phyloP scores from a whole-genome alignment of 2,329 filamentous ascomycete genomes.

The Huntiella moniliformis region DNA sequence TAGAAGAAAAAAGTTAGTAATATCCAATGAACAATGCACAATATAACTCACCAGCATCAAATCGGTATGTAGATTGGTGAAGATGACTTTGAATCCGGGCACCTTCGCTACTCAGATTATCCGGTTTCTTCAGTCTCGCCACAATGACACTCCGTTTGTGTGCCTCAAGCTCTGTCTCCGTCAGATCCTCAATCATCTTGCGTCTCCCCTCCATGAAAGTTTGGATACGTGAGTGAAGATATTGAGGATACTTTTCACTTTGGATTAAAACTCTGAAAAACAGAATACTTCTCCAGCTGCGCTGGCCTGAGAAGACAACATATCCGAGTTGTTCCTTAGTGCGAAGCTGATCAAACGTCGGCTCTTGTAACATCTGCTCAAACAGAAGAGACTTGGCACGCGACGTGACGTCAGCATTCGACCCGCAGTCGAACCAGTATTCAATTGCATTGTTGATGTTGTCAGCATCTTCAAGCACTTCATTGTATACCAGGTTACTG shows the following conservation, averaged over 20 bases:
- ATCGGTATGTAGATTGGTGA: constrained; percentile 72
- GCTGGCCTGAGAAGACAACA: constrained; percentile 71
- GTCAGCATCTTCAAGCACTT: constrained; percentile 61
- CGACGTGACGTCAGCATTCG: constrained; percentile 45
- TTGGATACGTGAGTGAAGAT: constrained; percentile 75
- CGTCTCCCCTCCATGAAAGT: constrained; percentile 56
- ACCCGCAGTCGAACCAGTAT: constrained; percentile 54
- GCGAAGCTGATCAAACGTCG: constrained; percentile 80
- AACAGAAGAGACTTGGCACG: constrained; percentile 66
- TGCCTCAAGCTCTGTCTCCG: constrained; percentile 65
- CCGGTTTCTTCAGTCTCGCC: constrained; percentile 74
- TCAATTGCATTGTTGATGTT: constrained; percentile 83
- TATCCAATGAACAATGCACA: not conserved
- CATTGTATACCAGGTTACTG: constrained; percentile 68
- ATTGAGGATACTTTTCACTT: constrained; percentile 69
- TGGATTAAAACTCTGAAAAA: constrained; percentile 85
- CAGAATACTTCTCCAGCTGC: constrained; percentile 55
- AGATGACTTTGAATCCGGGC: constrained; percentile 42
- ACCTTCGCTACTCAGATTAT: constrained; percentile 77
- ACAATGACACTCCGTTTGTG: constrained; percentile 82
- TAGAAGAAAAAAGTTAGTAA: not conserved
- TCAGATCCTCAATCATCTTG: constrained; percentile 53
- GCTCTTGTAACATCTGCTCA: constrained; percentile 81
- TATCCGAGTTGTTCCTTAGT: constrained; percentile 97
- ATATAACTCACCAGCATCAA: constrained; percentile 50